phyloP scores from a whole-genome alignment of 2,329 filamentous ascomycete genomes.

The Atkinsonella texensis region DNA sequence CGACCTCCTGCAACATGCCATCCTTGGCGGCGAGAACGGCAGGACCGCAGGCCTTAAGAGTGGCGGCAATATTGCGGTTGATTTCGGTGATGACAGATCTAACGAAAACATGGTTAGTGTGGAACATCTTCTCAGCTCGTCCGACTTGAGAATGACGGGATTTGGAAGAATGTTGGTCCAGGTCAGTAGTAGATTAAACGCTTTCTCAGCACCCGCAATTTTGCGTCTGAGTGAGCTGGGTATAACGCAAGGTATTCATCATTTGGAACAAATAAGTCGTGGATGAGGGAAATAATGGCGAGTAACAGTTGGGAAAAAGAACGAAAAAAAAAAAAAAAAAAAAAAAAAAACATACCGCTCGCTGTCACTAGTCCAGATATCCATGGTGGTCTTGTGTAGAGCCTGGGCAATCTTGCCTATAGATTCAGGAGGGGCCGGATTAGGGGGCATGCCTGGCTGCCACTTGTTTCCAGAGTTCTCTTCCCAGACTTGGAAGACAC shows the following conservation, averaged over 20 bases:
- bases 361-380: conserved; percentile 77
- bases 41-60: conserved; percentile 82
- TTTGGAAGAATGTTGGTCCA: conserved; percentile 10
- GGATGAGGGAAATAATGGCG: conserved; percentile 10
- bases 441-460: conserved; percentile 75
- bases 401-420: conserved; percentile 77
- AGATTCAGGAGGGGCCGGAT: conserved; percentile 65
- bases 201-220: conserved; percentile 78
- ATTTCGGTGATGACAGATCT: conserved; percentile 88
- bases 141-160: not conserved
- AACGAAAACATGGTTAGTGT: conserved; percentile 1
- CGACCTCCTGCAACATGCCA: conserved; percentile 57
- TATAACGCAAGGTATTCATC: conserved; percentile 90
- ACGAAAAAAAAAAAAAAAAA: conserved; percentile 2
- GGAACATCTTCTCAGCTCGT: not conserved
- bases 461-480: conserved; percentile 65
- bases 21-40: conserved; percentile 65
- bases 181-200: conserved; percentile 35
- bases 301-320: conserved; percentile 8
- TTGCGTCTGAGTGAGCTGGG: conserved; percentile 99
- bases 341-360: conserved; percentile 78
- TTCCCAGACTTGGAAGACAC: conserved; percentile 80
- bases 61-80: conserved; percentile 84
- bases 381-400: conserved; percentile 72
- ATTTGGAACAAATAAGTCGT: conserved; percentile 29